Evolutionary conservation across 345 rosid species (phyloP).

Genomic region (Rhizophora mangle): DNA sequence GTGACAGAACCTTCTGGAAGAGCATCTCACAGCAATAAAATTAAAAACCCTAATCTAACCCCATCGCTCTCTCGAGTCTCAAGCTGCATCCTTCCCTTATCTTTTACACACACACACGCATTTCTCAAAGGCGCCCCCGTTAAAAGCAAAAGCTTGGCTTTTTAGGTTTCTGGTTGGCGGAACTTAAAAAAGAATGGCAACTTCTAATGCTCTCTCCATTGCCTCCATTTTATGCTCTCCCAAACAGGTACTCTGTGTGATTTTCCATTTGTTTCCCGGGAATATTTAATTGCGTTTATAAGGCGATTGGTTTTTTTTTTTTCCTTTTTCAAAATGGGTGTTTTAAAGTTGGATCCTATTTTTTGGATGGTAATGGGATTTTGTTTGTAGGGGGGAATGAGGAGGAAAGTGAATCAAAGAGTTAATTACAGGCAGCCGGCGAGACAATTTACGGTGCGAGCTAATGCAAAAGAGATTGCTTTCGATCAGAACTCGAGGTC

Average conservation of each 20-base stretch:
- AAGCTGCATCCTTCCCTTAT: not conserved
- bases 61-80: not conserved
- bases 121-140: no score
- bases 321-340: not conserved
- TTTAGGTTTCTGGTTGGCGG: not conserved
- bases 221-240: slow-evolving; percentile 23
- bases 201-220: slow-evolving; percentile 19
- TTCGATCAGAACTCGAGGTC: slow-evolving; percentile 81
- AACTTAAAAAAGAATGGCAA: slow-evolving; percentile 4
- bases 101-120: not conserved
- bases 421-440: slow-evolving; percentile 44
- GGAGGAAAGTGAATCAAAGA: slow-evolving; percentile 54
- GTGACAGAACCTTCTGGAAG: not conserved
- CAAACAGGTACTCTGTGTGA: slow-evolving; percentile 5
- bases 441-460: slow-evolving; percentile 67
- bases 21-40: not conserved
- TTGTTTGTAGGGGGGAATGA: slow-evolving; percentile 17
- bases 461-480: slow-evolving; percentile 80
- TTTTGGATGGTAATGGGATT: not conserved
- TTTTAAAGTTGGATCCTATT: no score
- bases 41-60: not conserved
- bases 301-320: no score
- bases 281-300: no score
- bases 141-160: not conserved
- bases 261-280: no score